Evolutionary conservation across 2,329 filamentous ascomycete genomes (phyloP), one percentile per base, ranked within the genome.

Genomic region (Colletotrichum lupini): DNA sequence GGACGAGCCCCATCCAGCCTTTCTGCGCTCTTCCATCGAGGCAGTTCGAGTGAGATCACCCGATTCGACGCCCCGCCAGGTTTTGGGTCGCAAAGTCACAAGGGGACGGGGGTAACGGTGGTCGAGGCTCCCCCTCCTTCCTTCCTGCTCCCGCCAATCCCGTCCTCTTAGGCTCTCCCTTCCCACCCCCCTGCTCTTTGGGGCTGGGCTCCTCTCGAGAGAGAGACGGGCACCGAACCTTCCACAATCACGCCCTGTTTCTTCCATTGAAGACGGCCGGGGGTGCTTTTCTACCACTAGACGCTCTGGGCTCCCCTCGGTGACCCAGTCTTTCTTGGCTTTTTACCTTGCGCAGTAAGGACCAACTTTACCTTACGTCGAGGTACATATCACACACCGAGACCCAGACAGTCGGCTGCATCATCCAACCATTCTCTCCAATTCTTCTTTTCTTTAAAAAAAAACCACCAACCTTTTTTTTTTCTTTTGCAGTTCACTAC

Each of bases 191-290:
- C 42, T 19, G 42, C 42, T n/a, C 42, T 49, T 8, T 49, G 16
- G 37, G 37, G 37, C 42, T 57, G 46, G 28, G 30, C 49, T 49
- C 49, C 46, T 61, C 55, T 73, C 7, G 9, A 11, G 71, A 73
- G 71, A 73, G 67, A 55, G 67, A 63, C 30, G 46, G 28, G 61
- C 61, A 72, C 67, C 76, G 76, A 77, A 77, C 68, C 76, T 77
- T 77, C 76, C 71, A 77, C 76, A 77, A 76, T 67, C 76, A 67
- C 52, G 61, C 60, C 70, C 49, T 70, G 70, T 65, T 73, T 61
- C 70, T 70, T 73, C 70, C 55, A 70, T 70, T 70, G 35, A 73
- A 60, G 65, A 55, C 56, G 55, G 46, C 67, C 60, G 61, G 67
- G 66, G 56, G 46, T 12, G n/a, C 56, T 49, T 57, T 30, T 62